Conservation (phyloP, 139 green algal genomes). For the Pseudopediastrum boryanum region DNA sequence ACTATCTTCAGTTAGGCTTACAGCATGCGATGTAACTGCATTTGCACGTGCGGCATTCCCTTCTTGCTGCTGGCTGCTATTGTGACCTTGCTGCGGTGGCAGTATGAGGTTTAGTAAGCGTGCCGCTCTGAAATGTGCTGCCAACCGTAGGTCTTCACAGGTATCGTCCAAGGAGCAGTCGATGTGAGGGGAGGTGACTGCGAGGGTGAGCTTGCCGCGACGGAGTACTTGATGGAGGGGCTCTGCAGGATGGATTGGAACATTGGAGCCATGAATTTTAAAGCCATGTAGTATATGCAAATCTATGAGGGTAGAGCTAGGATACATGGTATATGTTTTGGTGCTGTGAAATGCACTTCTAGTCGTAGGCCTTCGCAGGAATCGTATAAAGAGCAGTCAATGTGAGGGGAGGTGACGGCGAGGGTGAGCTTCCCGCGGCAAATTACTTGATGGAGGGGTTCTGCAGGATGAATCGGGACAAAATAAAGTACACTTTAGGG, state of each 20-base stretch:
- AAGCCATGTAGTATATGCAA: not conserved
- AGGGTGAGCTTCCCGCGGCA: not conserved
- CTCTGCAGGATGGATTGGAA: conserved; percentile 1
- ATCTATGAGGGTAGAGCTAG: not conserved
- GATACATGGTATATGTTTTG: not conserved
- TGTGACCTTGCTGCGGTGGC: conserved; percentile 7
- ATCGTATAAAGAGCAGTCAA: not conserved
- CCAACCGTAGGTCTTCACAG: not conserved
- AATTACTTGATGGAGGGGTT: too few species aligned
- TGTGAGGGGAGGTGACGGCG: not conserved
- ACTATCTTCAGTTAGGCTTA: too few species aligned
- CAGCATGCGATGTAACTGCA: not conserved
- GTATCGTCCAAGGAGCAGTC: conserved; percentile 17
- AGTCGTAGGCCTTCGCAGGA: not conserved
- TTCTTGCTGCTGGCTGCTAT: not conserved
- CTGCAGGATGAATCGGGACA: too few species aligned
- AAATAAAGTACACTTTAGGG: too few species aligned
- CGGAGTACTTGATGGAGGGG: conserved; percentile 13
- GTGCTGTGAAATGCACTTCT: not conserved
- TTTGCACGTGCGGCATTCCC: not conserved
- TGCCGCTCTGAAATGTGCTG: not conserved
- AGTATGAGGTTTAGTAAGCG: not conserved
- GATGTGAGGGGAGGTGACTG: conserved; percentile 6
- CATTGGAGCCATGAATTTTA: too few species aligned
- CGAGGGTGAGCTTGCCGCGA: conserved; percentile 13